A percentile compares a stretch with the other conserved stretches of the same genome.
These are phyloP conservation scores for Aureobasidium mangrovei DNA, from an alignment of 2,329 filamentous ascomycete species.

Conservation along the genomic window DNA sequence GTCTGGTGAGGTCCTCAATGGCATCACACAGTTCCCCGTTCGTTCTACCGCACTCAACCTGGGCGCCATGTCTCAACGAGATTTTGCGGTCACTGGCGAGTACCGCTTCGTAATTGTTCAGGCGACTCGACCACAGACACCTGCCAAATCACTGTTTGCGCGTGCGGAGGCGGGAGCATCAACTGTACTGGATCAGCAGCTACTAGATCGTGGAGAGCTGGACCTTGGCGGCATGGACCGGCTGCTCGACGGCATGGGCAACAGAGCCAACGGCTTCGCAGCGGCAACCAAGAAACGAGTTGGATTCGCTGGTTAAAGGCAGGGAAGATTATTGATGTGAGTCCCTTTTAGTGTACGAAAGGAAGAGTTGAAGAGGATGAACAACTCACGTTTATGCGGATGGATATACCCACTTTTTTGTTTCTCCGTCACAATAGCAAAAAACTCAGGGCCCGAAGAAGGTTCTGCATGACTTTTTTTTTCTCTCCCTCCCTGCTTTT, in stretches of 20 bases:
- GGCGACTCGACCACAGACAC: constrained; percentile 24
- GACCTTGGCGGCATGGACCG: constrained; percentile 41
- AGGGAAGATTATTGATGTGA: neutral
- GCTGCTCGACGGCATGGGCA: constrained; percentile 32
- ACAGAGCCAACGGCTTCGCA: constrained; percentile 20
- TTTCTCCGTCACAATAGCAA: neutral
- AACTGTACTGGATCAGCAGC: constrained; percentile 30
- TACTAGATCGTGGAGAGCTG: constrained; percentile 37
- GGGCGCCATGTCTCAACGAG: constrained; percentile 34
- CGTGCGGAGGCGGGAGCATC: constrained; percentile 11
- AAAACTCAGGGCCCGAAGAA: constrained; percentile 1
- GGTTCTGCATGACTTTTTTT: constrained; percentile 8
- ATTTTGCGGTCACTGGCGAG: constrained; percentile 36
- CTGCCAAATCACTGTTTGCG: constrained; percentile 24
- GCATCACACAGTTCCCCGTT: constrained; percentile 35
- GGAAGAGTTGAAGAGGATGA: neutral
- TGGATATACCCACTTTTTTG: constrained; percentile 7
- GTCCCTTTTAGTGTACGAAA: neutral
- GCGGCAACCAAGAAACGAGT: constrained; percentile 23
- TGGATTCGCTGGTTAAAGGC: constrained; percentile 24
- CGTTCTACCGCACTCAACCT: constrained; percentile 23
- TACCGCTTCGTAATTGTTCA: constrained; percentile 37
- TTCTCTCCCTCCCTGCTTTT: constrained; percentile 2
- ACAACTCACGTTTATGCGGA: neutral
- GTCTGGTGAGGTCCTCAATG: constrained; percentile 35